Base-by-base conservation (phyloP, 2,329 filamentous ascomycete genomes). In the Diplodia scrobiculata region DNA sequence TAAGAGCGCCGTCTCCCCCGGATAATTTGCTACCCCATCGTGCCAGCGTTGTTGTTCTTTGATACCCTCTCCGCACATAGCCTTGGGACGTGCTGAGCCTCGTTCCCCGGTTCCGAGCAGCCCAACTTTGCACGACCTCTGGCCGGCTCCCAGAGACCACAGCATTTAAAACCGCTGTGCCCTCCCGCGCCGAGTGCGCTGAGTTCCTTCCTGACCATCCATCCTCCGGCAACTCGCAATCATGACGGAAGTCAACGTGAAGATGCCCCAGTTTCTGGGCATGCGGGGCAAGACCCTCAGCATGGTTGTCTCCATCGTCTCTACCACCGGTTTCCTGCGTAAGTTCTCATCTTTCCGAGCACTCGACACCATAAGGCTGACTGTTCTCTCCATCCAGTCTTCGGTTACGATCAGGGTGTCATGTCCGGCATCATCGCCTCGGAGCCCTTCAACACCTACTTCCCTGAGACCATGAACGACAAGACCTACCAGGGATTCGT, bases 261-360 rank as follows among this genome's bases (percentile, higher is more conserved):
- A 66, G 65, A 47, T 32, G 14, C 65, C 84, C 62, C 82, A 73
- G 19, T 88, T 81, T 73, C 83, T 84, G 73, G 86, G 87, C 75
- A 79, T 89, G 67, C 83, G 82, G 41, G 87, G 87, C 73, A 81
- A 79, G 70, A 79, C 78, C 45, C 80, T 89, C 63, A 84, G 83
- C 19, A 71, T 87, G 68, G 78, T 82, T 47, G 82, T 89, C 54
- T 87, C 87, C 1, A 81, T 83, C n/a, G 82, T 89, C 29, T 86
- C 87, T 3, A 89, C 87, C 0, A 87, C 85, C 59, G 86, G 85
- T 25, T 87, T 88, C 77, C 73, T 87, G 32, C 80, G 65, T 66
- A 54, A 66, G 65, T 62, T n/a, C 53, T 48, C 34, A 50, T 36
- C 11, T 25, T 13, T 25, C n/a, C n/a, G 13, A n/a, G 10, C 34